phyloP scores from a whole-genome alignment of 2,329 filamentous ascomycete species.

The Pyrenophora seminiperda region DNA sequence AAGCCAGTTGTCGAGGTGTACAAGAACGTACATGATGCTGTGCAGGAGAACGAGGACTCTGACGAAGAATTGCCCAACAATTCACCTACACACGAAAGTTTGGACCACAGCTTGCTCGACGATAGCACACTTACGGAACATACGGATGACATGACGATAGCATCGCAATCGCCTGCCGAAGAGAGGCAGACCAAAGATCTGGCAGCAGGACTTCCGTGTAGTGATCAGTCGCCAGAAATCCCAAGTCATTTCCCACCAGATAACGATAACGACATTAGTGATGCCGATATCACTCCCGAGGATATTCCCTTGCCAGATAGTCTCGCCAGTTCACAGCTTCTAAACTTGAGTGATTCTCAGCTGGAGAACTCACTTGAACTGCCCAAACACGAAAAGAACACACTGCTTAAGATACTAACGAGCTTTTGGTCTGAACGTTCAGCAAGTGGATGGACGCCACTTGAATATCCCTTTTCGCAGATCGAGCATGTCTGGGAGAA shows the following conservation, averaged over 20 bases:
- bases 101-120: conserved; percentile 46
- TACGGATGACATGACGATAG: conserved; percentile 37
- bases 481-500: conserved; percentile 96
- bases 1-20: conserved; percentile 97
- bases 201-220: conserved; percentile 25
- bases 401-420: conserved; percentile 90
- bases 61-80: conserved; percentile 62
- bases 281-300: conserved; percentile 73
- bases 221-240: conserved; percentile 32
- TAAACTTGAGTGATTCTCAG: conserved; percentile 59
- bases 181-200: conserved; percentile 30
- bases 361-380: conserved; percentile 72
- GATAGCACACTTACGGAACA: conserved; percentile 44
- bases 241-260: conserved; percentile 57
- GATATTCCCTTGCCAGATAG: conserved; percentile 68
- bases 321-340: conserved; percentile 59
- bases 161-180: conserved; percentile 44
- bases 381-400: conserved; percentile 90
- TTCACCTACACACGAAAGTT: conserved; percentile 41
- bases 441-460: conserved; percentile 86
- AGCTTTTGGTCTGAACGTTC: conserved; percentile 99
- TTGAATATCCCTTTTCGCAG: conserved; percentile 83
- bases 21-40: conserved; percentile 88
- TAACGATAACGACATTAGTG: conserved; percentile 60
- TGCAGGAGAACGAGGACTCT: conserved; percentile 74